Base-by-base conservation (phyloP, 345 rosid genomes). In the Anastatica hierochuntica region DNA sequence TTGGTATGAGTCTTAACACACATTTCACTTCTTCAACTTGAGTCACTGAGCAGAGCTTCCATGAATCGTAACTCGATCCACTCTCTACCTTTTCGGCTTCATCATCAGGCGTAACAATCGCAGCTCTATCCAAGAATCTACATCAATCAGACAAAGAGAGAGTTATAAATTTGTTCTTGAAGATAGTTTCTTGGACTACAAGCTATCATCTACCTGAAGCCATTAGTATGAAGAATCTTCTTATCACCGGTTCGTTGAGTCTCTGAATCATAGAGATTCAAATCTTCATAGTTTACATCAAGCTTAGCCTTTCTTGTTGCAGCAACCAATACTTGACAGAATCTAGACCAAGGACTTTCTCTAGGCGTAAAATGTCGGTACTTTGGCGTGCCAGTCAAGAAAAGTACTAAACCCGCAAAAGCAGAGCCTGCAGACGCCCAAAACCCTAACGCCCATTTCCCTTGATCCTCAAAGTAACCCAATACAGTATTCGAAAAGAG, bases 21-120 rank as follows among this genome's bases (percentile, higher is more conserved):
- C 97, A 84, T 67, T 92, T 92, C 39, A 88, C 97, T 79, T 92
- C 98, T 75, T 92, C 98, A 2, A 92, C 95, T 69, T 88, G 98
- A 12, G 94, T 79, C 48, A 85, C 67, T 0, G 95, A 77, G 76
- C 97, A 85, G 2, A 92, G 80, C 20, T 60, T 70, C 98, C 98
- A 88, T 1, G 80, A 80, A 60, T 82, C 67, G 17, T 31, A 70
- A 15, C 6, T 35, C 1, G 60, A 62, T 12, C 51, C 58, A 8
- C 52, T 63, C 53, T 56, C 60, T 26, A 64, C 71, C 33, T 70
- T 65, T 8, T 68, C 68, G 0, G 62, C 69, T 15, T 62, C 41
- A 60, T 90, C 95, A n/a, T 66, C 64, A 1, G 80, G 35, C n/a
- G 90, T 67, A 42, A 82, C 63, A 16, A 71, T 63, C 7, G 97